Percentiles rank a stretch among this genome's conserved stretches.
These are phyloP conservation scores for Linderniella brevidens DNA, from an alignment of 257 asterid genomes.

Conservation along the genomic window DNA sequence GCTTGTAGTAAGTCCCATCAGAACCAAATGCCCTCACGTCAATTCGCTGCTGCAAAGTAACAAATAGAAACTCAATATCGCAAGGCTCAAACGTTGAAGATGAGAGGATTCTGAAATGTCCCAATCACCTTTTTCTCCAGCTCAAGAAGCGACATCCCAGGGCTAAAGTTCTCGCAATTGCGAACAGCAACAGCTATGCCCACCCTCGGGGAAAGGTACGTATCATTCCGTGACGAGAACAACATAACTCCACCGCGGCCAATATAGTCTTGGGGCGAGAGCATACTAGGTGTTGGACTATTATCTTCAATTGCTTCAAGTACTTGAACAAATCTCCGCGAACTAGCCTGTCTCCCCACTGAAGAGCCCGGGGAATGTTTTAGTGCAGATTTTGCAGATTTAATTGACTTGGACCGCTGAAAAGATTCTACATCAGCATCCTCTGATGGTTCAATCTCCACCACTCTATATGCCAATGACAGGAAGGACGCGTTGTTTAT, in stretches of 20 bases:
- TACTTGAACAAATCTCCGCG: slow-evolving; percentile 58
- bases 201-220: slow-evolving; percentile 81
- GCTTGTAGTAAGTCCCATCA: slow-evolving; percentile 77
- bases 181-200: slow-evolving; percentile 84
- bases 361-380: slow-evolving; percentile 41
- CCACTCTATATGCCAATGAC: slow-evolving; percentile 71
- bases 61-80: neutral
- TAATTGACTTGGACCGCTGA: slow-evolving; percentile 35
- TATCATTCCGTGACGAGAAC: slow-evolving; percentile 85
- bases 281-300: slow-evolving; percentile 90
- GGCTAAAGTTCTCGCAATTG: slow-evolving; percentile 63
- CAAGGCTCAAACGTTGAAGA: neutral
- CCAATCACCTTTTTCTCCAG: slow-evolving; percentile 88
- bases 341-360: slow-evolving; percentile 33
- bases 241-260: slow-evolving; percentile 90
- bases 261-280: slow-evolving; percentile 92
- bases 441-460: slow-evolving; percentile 81
- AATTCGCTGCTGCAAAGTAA: slow-evolving; percentile 71
- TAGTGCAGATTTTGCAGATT: slow-evolving; percentile 58
- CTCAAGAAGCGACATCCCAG: slow-evolving; percentile 90
- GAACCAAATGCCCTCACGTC: slow-evolving; percentile 62
- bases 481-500: slow-evolving; percentile 66
- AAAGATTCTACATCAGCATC: slow-evolving; percentile 47
- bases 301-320: slow-evolving; percentile 84
- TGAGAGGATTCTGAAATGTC: slow-evolving; percentile 8